phyloP scores from a whole-genome alignment of 192 early-diverging fungal species.

The Backusella tuberculispora region DNA sequence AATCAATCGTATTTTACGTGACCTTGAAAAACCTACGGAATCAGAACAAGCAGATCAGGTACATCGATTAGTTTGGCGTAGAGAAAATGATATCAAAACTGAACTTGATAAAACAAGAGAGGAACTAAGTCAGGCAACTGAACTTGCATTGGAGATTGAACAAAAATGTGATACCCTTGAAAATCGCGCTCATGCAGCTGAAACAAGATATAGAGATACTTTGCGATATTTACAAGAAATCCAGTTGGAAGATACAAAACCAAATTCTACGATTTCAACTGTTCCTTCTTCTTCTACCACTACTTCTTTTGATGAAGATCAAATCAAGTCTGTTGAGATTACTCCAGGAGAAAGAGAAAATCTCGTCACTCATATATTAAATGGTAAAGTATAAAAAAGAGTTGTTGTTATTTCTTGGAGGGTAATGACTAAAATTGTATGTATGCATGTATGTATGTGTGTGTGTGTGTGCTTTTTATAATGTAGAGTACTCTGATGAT shows the following conservation, averaged over 20 bases:
- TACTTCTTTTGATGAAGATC: not conserved
- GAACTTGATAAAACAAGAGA: slow-evolving; percentile 38
- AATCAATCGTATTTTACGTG: slow-evolving; percentile 82
- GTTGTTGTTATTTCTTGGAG: too few relatives aligned
- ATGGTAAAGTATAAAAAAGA: slow-evolving; percentile 28
- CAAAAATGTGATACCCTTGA: slow-evolving; percentile 34
- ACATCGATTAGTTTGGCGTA: slow-evolving; percentile 38
- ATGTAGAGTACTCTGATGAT: slow-evolving; percentile 55
- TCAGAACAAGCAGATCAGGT: slow-evolving; percentile 33
- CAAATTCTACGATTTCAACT: not conserved
- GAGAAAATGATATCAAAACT: slow-evolving; percentile 40
- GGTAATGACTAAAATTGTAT: not conserved
- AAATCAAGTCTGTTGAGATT: not conserved
- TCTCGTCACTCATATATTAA: slow-evolving; percentile 38
- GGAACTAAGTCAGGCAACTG: slow-evolving; percentile 33
- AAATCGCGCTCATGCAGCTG: slow-evolving; percentile 28
- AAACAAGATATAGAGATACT: slow-evolving; percentile 32
- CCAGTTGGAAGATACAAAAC: slow-evolving; percentile 11
- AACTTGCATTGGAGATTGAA: slow-evolving; percentile 32
- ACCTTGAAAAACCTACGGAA: slow-evolving; percentile 58
- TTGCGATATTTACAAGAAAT: slow-evolving; percentile 30
- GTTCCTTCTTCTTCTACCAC: not conserved
- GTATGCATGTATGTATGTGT: not conserved
- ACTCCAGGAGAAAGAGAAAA: slow-evolving; percentile 23
- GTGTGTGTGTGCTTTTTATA: not conserved